Evolutionary conservation across 2,329 filamentous ascomycete species (phyloP).

Genomic region (Microcyclosporella mali): DNA sequence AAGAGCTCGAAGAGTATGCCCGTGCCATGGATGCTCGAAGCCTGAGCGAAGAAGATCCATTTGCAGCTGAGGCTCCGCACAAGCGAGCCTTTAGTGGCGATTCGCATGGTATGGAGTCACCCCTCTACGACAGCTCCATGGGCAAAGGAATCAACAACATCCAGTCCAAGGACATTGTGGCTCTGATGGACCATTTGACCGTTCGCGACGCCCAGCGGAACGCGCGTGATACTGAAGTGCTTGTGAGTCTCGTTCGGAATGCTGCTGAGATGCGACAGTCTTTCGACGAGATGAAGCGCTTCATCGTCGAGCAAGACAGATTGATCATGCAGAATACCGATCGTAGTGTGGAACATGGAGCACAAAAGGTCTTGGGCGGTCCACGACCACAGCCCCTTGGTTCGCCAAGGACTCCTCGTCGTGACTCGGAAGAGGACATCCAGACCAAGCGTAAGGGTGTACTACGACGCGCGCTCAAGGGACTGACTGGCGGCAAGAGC

Average conservation of each 20-base stretch:
- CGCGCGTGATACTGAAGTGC: conserved; percentile 90
- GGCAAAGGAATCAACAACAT: conserved; percentile 85
- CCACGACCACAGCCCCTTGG: conserved; percentile 74
- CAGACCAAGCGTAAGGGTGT: conserved; percentile 82
- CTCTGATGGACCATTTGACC: conserved; percentile 96
- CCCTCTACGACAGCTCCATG: conserved; percentile 83
- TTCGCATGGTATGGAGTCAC: conserved; percentile 84
- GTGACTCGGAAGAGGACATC: conserved; percentile 51
- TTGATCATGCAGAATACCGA: conserved; percentile 82
- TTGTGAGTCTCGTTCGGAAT: conserved; percentile 87
- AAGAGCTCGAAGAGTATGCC: conserved; percentile 50
- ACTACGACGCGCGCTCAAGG: conserved; percentile 90
- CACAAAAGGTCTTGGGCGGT: conserved; percentile 75
- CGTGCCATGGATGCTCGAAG: conserved; percentile 42
- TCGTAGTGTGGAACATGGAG: conserved; percentile 78
- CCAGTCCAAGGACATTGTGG: conserved; percentile 92
- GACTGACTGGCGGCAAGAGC: conserved; percentile 72
- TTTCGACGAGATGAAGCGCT: conserved; percentile 89
- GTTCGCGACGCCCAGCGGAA: conserved; percentile 95
- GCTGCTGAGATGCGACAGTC: conserved; percentile 96
- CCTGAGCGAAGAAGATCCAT: conserved; percentile 54
- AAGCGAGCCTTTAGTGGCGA: conserved; percentile 72
- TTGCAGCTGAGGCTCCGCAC: conserved; percentile 53
- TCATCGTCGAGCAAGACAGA: conserved; percentile 84
- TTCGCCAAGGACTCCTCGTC: conserved; percentile 49